These are phyloP conservation scores for Hygrocybe punicea DNA, from an alignment of 768 basidiomycete genomes.

Conservation along the genomic window DNA sequence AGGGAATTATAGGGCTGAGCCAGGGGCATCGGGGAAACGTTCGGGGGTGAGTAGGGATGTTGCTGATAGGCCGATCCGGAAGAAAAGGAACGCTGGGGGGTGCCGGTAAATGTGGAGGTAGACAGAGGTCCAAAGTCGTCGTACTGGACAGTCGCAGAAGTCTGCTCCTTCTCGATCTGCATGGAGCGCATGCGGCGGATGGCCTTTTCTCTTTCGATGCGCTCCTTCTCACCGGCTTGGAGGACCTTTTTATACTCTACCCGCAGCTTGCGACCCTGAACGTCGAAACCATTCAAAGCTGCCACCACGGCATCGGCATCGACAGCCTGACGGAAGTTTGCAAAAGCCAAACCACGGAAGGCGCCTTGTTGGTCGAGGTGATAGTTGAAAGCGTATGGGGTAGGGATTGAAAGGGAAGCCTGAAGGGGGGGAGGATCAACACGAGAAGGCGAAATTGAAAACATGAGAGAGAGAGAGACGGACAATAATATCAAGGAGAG, in stretches of 20 bases:
- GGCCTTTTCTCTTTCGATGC: constrained; percentile 98
- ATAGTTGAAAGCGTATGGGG: constrained; percentile 99
- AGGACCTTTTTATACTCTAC: constrained; percentile 99
- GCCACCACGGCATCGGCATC: constrained; percentile 96
- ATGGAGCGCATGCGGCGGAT: constrained; percentile 96
- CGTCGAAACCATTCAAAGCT: constrained; percentile 93
- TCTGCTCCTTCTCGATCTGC: constrained; percentile 85
- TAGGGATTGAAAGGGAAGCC: constrained; percentile 90
- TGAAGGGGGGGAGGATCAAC: constrained; percentile 28
- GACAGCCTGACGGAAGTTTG: constrained; percentile 87
- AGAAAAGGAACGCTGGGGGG: constrained; percentile 73
- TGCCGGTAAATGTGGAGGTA: constrained; percentile 51
- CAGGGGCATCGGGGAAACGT: constrained; percentile 46
- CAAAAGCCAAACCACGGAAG: constrained; percentile 96
- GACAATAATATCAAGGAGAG: constrained; percentile 93
- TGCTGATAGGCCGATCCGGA: constrained; percentile 57
- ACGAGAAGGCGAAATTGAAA: not conserved
- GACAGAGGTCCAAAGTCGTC: constrained; percentile 69
- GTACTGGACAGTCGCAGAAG: constrained; percentile 46
- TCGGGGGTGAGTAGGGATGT: constrained; percentile 64
- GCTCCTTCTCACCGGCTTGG: constrained; percentile 98
- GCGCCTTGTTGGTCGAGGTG: constrained; percentile 95
- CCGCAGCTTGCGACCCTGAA: constrained; percentile 93
- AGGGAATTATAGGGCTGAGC: constrained; percentile 43
- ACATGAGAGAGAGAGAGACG: constrained; percentile 32